Percentiles rank a stretch among this genome's conserved stretches.
These are phyloP conservation scores for Ceratocystis lukuohia DNA, from an alignment of 2,329 filamentous ascomycete genomes.

Conservation along the genomic window DNA sequence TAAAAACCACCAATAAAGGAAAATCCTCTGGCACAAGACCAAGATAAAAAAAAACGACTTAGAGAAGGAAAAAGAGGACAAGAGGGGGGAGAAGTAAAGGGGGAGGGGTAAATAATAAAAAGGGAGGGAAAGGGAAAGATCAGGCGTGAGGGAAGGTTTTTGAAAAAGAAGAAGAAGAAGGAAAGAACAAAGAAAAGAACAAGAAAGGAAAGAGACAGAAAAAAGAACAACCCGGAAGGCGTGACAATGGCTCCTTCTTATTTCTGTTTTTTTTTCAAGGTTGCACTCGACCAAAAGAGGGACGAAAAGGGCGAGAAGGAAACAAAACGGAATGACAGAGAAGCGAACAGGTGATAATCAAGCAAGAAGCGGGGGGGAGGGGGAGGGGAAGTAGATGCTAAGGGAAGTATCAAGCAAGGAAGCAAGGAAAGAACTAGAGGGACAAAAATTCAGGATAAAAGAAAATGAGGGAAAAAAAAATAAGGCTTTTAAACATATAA, in stretches of 20 bases:
- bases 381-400: not conserved
- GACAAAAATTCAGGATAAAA: not conserved
- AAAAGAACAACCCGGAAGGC: not conserved
- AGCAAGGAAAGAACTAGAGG: not conserved
- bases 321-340: not conserved
- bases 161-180: not conserved
- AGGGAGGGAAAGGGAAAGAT: not conserved
- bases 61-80: not conserved
- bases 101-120: not conserved
- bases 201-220: not conserved
- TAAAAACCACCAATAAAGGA: too few species aligned
- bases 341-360: not conserved
- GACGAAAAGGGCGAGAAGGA: not conserved
- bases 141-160: not conserved
- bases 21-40: too few species aligned
- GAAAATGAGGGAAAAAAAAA: not conserved
- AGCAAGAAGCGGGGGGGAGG: not conserved
- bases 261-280: not conserved
- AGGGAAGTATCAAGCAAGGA: not conserved
- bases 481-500: not conserved
- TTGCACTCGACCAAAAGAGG: not conserved
- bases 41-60: not conserved
- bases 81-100: not conserved
- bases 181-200: not conserved
- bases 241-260: slow-evolving; percentile 6